Percentiles rank a stretch among this genome's conserved stretches.
phyloP scores from a whole-genome alignment of 2,329 filamentous ascomycete genomes.

The Fusarium sp. region DNA sequence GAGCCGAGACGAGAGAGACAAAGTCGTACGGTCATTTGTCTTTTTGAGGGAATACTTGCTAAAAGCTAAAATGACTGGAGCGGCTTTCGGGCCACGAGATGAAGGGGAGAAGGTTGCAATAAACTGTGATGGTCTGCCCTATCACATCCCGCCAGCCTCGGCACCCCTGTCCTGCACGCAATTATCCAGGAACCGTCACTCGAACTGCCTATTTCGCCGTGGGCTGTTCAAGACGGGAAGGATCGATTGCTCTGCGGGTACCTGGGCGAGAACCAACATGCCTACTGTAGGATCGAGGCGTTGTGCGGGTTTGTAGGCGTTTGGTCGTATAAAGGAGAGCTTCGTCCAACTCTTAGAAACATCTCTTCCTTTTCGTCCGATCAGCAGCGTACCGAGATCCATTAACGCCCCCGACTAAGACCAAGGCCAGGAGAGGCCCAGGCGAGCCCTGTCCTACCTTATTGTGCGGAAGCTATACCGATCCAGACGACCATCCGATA shows the following conservation, averaged over 20 bases:
- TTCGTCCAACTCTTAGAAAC: conserved; percentile 7
- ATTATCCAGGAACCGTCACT: conserved; percentile 39
- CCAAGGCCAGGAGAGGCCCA: neutral
- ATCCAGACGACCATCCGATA: conserved; percentile 35
- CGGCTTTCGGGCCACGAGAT: conserved; percentile 26
- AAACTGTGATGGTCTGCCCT: conserved; percentile 12
- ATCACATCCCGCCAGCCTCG: conserved; percentile 13
- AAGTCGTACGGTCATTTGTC: conserved; percentile 14
- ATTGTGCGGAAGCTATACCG: conserved; percentile 15
- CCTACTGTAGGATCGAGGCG: conserved; percentile 33
- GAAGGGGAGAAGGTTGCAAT: conserved; percentile 20
- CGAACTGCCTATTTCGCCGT: conserved; percentile 32
- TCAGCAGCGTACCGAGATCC: neutral
- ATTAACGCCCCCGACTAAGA: neutral
- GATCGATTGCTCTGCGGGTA: neutral
- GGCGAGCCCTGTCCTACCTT: neutral
- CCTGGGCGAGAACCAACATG: conserved; percentile 22
- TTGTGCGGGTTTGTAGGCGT: neutral
- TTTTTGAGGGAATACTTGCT: neutral
- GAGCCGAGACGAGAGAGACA: conserved; percentile 11
- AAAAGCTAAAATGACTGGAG: conserved; percentile 5
- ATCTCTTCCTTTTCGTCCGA: neutral
- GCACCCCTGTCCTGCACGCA: conserved; percentile 27
- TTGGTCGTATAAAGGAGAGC: conserved; percentile 24
- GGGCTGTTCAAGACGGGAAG: conserved; percentile 13